phyloP scores from a whole-genome alignment of 257 asterid genomes.

The Plantago elongata region DNA sequence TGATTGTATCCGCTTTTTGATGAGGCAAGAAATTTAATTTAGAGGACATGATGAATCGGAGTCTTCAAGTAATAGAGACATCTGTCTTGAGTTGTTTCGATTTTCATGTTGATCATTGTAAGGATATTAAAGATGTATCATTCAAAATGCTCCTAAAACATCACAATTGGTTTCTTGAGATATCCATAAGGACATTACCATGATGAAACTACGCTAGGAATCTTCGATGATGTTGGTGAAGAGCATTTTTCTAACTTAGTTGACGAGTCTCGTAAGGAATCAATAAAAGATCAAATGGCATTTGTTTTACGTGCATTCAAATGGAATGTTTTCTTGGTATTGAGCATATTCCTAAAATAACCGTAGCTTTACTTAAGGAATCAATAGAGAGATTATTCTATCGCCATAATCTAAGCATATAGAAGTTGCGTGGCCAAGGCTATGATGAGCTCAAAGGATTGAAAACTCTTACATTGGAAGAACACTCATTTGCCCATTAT shows the following conservation, averaged over 20 bases:
- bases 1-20: neutral
- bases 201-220: neutral
- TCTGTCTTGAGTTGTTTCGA: neutral
- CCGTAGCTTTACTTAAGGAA: too few species aligned
- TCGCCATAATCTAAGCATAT: too few species aligned
- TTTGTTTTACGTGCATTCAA: neutral
- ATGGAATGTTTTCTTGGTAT: too few species aligned
- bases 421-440: too few species aligned
- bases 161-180: neutral
- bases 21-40: neutral
- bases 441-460: neutral
- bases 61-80: neutral
- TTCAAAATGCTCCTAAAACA: neutral
- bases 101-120: neutral
- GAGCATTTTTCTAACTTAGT: neutral
- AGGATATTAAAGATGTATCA: neutral
- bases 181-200: neutral
- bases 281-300: neutral
- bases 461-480: neutral
- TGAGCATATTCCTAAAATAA: too few species aligned
- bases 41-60: neutral
- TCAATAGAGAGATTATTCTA: too few species aligned
- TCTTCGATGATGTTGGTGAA: neutral
- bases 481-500: neutral
- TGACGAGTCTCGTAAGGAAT: conserved; percentile 2